Base-by-base conservation (phyloP, 2,329 filamentous ascomycete species). In the Botrytis tulipae region DNA sequence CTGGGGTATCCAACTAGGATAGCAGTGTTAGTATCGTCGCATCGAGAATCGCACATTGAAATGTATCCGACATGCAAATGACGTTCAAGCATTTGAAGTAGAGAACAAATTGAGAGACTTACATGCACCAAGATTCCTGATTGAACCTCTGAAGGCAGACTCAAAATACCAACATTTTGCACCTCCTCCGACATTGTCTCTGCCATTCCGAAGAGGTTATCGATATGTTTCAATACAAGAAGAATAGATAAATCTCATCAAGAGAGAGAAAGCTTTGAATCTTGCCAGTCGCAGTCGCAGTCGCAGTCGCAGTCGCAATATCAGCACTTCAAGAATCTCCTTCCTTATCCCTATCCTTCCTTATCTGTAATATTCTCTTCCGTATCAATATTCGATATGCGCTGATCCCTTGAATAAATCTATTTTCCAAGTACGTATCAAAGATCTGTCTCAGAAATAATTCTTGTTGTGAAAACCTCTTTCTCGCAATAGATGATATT, bases 1-100 rank as follows among this genome's bases (percentile, higher is more conserved):
- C 87, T 76, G 80, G 79, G 74, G 85, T 83, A 25, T 84, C 82
- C 78, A 86, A 87, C 87, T 89, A 67, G 51, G 73, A 61, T 62
- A 70, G 60, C 57, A 42, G 9, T 37, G 20, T 71, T 57, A 71
- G 46, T 14, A 54, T 67, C 29, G 20, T 20, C 59, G 42, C 32
- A 51, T 65, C 14, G 25, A 57, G n/a, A 18, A 4, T 29, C n/a
- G 6, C 51, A 18, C 14, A 57, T 18, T 57, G 51, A 57, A 57
- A 57, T 29, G 14, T 18, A 57, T 57, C n/a, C 8, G 7, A 14
- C 6, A 57, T 18, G 7, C 1, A 57, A 29, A 57, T 29, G n/a
- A 29, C 2, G 18, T 1, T 8, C 14, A 29, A 9, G 14, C 14
- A 32, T 18, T 32, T 7, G 18, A 18, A 57, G 6, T 29, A 29